phyloP scores from a whole-genome alignment of 257 asterid species.

The Buddleja alternifolia region DNA sequence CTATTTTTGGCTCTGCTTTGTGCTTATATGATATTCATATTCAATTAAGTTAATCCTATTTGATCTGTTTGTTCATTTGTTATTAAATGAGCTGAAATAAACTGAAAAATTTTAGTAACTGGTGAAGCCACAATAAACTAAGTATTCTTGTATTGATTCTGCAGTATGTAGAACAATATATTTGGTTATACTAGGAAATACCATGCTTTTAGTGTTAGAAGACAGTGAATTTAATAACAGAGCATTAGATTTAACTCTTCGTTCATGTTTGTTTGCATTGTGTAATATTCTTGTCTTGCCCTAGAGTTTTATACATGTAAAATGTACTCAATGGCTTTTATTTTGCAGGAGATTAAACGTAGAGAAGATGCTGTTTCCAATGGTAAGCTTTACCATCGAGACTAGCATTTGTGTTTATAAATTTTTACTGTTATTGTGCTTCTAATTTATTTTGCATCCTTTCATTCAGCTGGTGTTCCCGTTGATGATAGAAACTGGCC shows the following conservation, averaged over 20 bases:
- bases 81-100: conserved; percentile 2
- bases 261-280: conserved; percentile 10
- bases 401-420: not conserved
- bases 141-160: not conserved
- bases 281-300: conserved; percentile 25
- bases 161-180: not conserved
- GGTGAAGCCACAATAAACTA: conserved; percentile 13
- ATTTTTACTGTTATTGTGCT: conserved; percentile 14
- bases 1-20: not conserved
- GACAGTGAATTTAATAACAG: conserved; percentile 8
- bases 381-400: conserved; percentile 38
- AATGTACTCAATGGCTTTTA: conserved; percentile 19
- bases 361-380: conserved; percentile 56
- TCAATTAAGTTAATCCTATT: conserved; percentile 7
- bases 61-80: conserved; percentile 18
- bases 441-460: conserved; percentile 26
- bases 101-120: conserved; percentile 1
- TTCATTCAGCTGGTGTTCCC: conserved; percentile 52
- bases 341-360: conserved; percentile 52
- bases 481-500: conserved; percentile 71
- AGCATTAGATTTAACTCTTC: conserved; percentile 22
- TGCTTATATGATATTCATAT: not conserved
- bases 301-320: conserved; percentile 19
- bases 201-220: conserved; percentile 15
- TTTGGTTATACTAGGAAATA: not conserved